These are phyloP conservation scores for Chloranthus sessilifolius DNA, from an alignment of 164 flowering plant species.

Conservation along the genomic window DNA sequence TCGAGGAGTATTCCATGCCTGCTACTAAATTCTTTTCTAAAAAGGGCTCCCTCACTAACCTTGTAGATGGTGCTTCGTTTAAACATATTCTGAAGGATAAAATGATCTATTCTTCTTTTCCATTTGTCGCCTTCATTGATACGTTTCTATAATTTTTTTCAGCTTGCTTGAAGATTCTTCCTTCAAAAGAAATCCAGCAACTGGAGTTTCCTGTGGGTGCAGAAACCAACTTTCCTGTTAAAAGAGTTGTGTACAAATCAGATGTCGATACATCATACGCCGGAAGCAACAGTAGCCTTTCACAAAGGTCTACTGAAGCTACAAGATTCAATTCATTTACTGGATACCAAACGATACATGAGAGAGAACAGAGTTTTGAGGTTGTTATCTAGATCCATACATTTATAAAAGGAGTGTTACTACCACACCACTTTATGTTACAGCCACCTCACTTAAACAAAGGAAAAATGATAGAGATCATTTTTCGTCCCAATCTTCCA, in stretches of 20 bases:
- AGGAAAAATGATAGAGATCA: too few species aligned
- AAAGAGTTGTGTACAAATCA: conserved; percentile 48
- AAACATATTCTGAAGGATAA: too few species aligned
- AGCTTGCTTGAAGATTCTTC: conserved; percentile 85
- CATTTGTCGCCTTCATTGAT: too few species aligned
- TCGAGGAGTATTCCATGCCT: too few species aligned
- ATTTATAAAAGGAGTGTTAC: neutral
- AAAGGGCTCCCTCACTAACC: too few species aligned
- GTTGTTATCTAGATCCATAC: conserved; percentile 29
- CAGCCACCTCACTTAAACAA: too few species aligned
- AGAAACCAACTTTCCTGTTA: conserved; percentile 33
- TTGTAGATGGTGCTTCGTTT: too few species aligned
- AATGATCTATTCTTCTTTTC: too few species aligned
- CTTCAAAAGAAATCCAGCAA: conserved; percentile 64
- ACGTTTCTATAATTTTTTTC: conserved; percentile 19
- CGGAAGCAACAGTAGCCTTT: conserved; percentile 24
- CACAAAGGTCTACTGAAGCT: conserved; percentile 22
- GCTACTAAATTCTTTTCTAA: neutral
- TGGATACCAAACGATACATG: conserved; percentile 65
- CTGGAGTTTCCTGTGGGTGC: conserved; percentile 46
- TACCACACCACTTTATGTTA: too few species aligned
- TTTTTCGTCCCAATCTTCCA: too few species aligned
- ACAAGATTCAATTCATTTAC: conserved; percentile 78
- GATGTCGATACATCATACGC: conserved; percentile 26
- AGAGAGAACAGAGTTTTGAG: conserved; percentile 78